phyloP scores from a whole-genome alignment of 2,329 filamentous ascomycete species.

The Pseudogymnoascus sp. region DNA sequence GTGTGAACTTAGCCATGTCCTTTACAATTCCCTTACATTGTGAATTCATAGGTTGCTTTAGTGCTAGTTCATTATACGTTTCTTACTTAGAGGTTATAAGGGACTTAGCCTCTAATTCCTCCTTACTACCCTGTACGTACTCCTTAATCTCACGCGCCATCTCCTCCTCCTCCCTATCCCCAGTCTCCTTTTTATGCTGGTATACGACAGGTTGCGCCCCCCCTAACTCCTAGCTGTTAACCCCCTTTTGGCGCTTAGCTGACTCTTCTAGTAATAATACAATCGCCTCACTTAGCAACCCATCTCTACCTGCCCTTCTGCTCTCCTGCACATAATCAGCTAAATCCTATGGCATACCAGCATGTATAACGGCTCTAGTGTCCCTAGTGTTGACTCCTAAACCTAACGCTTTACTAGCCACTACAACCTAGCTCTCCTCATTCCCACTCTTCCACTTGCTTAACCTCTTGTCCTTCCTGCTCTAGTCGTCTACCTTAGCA shows the following conservation, averaged over 20 bases:
- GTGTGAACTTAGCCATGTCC: too few species aligned
- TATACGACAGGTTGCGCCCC: not conserved
- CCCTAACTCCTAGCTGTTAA: not conserved
- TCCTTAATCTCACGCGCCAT: not conserved
- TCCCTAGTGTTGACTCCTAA: not conserved
- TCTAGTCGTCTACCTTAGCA: not conserved
- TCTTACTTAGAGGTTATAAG: too few species aligned
- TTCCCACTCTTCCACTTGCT: slow-evolving; percentile 22
- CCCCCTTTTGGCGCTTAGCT: not conserved
- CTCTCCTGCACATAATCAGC: not conserved
- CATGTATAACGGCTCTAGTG: not conserved
- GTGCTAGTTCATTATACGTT: too few species aligned
- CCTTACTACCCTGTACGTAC: not conserved
- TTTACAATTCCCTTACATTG: too few species aligned
- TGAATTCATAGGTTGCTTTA: too few species aligned
- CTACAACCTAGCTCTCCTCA: not conserved
- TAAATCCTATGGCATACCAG: not conserved
- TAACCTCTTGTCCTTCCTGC: not conserved
- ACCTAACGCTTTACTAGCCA: not conserved
- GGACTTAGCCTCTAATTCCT: too few species aligned
- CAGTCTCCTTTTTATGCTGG: not conserved
- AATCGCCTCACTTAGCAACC: not conserved
- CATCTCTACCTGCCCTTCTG: not conserved
- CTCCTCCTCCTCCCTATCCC: not conserved
- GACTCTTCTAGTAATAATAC: not conserved